These are phyloP conservation scores for Triadica sebifera DNA, from an alignment of 345 rosid species.

Conservation along the genomic window DNA sequence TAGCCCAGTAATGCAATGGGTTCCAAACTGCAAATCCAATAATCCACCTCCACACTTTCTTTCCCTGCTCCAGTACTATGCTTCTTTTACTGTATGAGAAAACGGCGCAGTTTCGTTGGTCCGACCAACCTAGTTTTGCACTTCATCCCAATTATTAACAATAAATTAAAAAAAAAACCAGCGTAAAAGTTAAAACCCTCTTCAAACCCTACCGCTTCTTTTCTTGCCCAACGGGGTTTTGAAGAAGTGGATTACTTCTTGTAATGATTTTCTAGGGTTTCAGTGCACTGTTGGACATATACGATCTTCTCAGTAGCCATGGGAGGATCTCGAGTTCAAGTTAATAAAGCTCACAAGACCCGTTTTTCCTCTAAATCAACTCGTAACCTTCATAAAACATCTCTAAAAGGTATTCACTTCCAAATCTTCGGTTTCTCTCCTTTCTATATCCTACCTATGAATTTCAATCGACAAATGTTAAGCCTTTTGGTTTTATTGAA, in stretches of 20 bases:
- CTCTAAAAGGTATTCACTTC: slow-evolving; percentile 49
- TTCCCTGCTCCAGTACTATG: no score
- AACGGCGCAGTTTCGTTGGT: no score
- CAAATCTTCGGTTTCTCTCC: background rate
- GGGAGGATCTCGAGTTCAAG: slow-evolving; percentile 78
- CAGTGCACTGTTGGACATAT: background rate
- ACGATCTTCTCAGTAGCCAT: slow-evolving; percentile 29
- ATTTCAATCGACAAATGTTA: background rate
- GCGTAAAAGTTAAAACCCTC: background rate
- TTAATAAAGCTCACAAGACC: slow-evolving; percentile 80
- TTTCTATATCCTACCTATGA: background rate
- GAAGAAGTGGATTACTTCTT: background rate
- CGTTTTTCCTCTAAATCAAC: slow-evolving; percentile 77
- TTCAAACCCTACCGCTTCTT: slow-evolving; percentile 22
- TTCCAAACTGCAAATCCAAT: no score
- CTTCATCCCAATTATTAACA: no score
- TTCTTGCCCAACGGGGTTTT: slow-evolving; percentile 9
- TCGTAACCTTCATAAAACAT: slow-evolving; percentile 69
- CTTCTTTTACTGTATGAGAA: no score
- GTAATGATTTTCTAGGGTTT: slow-evolving; percentile 10
- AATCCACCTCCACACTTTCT: no score
- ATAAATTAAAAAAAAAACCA: no score
- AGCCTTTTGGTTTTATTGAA: background rate
- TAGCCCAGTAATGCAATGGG: no score
- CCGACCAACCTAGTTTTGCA: no score